phyloP scores from a whole-genome alignment of 345 rosid species.

The Rubroshorea leprosula region DNA sequence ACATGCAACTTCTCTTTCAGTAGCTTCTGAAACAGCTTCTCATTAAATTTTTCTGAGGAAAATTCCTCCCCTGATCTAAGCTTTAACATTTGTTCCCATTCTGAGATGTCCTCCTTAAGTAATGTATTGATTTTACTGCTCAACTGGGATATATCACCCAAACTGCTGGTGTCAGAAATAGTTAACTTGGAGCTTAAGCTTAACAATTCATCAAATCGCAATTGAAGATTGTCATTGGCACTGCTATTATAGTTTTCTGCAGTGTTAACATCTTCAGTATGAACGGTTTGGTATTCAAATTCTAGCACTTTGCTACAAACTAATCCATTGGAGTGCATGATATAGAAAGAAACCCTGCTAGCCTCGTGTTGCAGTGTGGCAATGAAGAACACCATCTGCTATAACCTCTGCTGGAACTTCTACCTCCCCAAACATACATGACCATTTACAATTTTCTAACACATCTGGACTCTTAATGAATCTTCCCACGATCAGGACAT shows the following conservation, averaged over 20 bases:
- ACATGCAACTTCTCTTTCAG: conserved; percentile 68
- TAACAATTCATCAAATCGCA: conserved; percentile 58
- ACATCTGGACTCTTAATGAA: conserved; percentile 60
- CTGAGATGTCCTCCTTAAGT: conserved; percentile 54
- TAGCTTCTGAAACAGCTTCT: conserved; percentile 53
- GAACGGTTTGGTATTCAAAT: conserved; percentile 57
- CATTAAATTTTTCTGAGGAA: conserved; percentile 39
- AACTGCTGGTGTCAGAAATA: conserved; percentile 17
- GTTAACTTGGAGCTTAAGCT: conserved; percentile 32
- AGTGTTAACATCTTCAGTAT: conserved; percentile 28
- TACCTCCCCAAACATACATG: conserved; percentile 96
- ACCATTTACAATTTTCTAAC: conserved; percentile 54
- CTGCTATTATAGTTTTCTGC: conserved; percentile 18
- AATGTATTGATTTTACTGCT: conserved; percentile 53
- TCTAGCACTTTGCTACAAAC: conserved; percentile 98
- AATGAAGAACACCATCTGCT: conserved; percentile 75
- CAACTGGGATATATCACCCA: conserved; percentile 38
- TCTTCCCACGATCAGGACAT: conserved; percentile 74
- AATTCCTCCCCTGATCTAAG: conserved; percentile 29
- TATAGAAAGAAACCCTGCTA: conserved; percentile 84
- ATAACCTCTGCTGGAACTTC: conserved; percentile 88
- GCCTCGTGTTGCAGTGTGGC: conserved; percentile 64
- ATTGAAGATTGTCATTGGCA: conserved; percentile 37
- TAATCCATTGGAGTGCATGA: conserved; percentile 82
- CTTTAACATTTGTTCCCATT: conserved; percentile 51